Conservation (phyloP, 768 basidiomycete species). For the Royoungia palumana region DNA sequence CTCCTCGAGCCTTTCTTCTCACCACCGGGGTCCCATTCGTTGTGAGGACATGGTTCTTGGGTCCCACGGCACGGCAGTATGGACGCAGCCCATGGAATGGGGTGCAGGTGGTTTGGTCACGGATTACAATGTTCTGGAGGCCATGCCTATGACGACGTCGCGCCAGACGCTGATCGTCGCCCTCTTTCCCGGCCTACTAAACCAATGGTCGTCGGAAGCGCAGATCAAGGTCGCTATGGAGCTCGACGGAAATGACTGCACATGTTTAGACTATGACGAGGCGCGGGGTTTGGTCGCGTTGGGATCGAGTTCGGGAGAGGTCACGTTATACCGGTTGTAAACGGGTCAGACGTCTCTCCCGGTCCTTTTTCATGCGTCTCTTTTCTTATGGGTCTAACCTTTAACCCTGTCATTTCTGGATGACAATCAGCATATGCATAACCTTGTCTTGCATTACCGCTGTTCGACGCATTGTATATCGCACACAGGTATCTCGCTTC, state of each 20-base stretch:
- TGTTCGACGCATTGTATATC: too few relatives aligned
- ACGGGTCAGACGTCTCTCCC: not conserved
- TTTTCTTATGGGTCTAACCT: too few relatives aligned
- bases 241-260: slow-evolving; percentile 40
- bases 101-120: slow-evolving; percentile 38
- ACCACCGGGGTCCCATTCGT: slow-evolving; percentile 47
- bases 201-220: slow-evolving; percentile 15
- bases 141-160: slow-evolving; percentile 14
- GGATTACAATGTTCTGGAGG: slow-evolving; percentile 13
- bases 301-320: slow-evolving; percentile 46
- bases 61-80: slow-evolving; percentile 53
- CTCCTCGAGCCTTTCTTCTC: slow-evolving; percentile 33
- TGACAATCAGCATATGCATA: too few relatives aligned
- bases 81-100: slow-evolving; percentile 56
- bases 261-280: slow-evolving; percentile 62
- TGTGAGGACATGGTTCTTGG: slow-evolving; percentile 56
- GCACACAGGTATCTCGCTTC: too few relatives aligned
- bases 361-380: too few relatives aligned
- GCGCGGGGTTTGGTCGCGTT: slow-evolving; percentile 49
- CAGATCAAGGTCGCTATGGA: slow-evolving; percentile 33
- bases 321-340: slow-evolving; percentile 36
- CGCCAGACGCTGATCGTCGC: slow-evolving; percentile 46
- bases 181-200: slow-evolving; percentile 45
- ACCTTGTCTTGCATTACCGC: too few relatives aligned
- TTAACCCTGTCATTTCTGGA: too few relatives aligned